Evolutionary conservation across 331 rosid genomes (phyloP), one percentile per base, ranked within the genome.

Genomic region (Phaseolus coccineus): DNA sequence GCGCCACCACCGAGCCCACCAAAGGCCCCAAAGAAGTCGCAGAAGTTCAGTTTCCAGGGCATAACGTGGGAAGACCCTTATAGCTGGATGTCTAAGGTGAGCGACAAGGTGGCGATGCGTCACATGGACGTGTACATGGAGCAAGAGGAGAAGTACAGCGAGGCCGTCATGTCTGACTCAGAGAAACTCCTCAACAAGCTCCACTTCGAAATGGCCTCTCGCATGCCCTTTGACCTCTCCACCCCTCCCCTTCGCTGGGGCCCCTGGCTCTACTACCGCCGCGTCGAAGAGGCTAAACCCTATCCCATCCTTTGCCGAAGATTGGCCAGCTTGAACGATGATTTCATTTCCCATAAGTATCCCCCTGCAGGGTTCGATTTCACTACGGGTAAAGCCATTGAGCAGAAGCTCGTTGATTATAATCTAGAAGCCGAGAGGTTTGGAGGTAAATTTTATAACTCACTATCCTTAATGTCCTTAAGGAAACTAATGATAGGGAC

Each of bases 101-200:
- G 51, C 80, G 97, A 95, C 86, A 91, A 93, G 70, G 97, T 95
- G 12, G 94, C 98, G 31, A 90, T 91, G 96, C 91, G 96, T 19
- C 99, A 93, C 64, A 90, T 96, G 98, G 96, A 95, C 69, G 90
- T 95, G 69, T 93, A 87, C 84, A 95, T 93, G 94, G 99, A 95
- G 83, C 98, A 89, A 71, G 99, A 93, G 78, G 98, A 96, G 90
- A 96, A 96, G 86, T 91, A 90, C 80, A 77, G 89, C 0, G 96
- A 93, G 47, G 99, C 99, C 3, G 78, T 91, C 37, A 89, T 91
- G 99, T 82, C 85, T 10, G 89, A 83, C 3, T 81, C 94, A 3
- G 99, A 91, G 61, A 88, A 90, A 33, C 84, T 96, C 25, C 92
- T 88, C 76, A 86, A 87, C 81, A 91, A 90, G 86, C 94, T 93